Base-by-base conservation (phyloP, 768 basidiomycete genomes). In the Leccinum incarnatum region DNA sequence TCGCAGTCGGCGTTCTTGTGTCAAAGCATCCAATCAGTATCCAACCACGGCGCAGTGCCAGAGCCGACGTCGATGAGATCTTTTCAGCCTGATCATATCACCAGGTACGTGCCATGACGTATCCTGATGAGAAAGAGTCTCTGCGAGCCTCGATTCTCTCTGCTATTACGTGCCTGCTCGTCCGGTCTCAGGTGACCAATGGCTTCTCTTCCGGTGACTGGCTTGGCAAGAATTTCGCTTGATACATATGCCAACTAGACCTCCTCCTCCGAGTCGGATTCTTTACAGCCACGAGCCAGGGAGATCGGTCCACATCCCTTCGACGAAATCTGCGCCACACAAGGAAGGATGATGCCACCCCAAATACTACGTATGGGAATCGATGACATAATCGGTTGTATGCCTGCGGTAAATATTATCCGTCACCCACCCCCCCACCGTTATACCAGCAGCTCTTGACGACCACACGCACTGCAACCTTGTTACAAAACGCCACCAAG, bases 301-400 rank as follows among this genome's bases (percentile, higher is more conserved):
- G 37, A 25, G 27, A 36, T 49, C 51, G 36, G 19, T 5, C 15
- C 32, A 32, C 32, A 32, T 32, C 11, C 32, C 32, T 32, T 32
- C 32, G 32, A 32, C 30, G 30, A 32, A 32, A 32, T 14, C 45
- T 30, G 47, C 58, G 58, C 63, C 63, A 64, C 63, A 55, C 55
- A 40, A 55, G 54, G 36, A 59, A 32, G 32, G 30, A 63, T 63
- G 62, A 62, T 62, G 46, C 51, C 32, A 51, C 17, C 19, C 17
- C 15, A 17, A 40, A 25, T 14, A 8, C 53, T 56, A 7, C 14
- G 32, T 53, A 56, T 66, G 65, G 59, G 62, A 67, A 67, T 58
- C 5, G 25, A 56, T 66, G 65, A 66, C 65, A 34, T 66, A 66
- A 66, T 65, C 60, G 8, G 5, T 7, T 9, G 30, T 15, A 9